phyloP scores from a whole-genome alignment of 192 early-diverging fungal genomes.

The Podila clonocystis region DNA sequence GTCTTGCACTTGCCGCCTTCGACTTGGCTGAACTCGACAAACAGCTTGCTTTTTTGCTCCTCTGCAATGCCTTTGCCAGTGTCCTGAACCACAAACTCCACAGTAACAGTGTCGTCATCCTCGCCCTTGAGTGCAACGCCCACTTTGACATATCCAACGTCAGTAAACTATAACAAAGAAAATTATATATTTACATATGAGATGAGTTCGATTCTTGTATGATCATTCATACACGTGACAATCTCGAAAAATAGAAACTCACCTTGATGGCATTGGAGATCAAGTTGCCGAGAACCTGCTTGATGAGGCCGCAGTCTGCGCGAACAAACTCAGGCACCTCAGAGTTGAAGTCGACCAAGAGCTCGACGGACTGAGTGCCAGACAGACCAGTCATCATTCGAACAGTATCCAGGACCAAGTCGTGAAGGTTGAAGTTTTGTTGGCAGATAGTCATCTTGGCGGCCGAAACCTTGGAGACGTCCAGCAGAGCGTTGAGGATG shows the following conservation, averaged over 20 bases:
- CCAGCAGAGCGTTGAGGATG: constrained; percentile 41
- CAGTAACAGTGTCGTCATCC: constrained; percentile 47
- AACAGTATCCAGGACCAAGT: constrained; percentile 44
- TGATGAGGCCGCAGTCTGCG: constrained; percentile 42
- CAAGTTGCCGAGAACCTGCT: constrained; percentile 44
- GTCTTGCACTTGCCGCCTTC: constrained; percentile 50
- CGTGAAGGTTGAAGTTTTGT: constrained; percentile 51
- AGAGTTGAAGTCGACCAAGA: constrained; percentile 41
- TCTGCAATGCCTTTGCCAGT: constrained; percentile 47
- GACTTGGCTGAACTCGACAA: constrained; percentile 48
- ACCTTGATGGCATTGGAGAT: constrained; percentile 53
- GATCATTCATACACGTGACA: too few relatives aligned
- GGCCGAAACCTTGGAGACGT: constrained; percentile 50
- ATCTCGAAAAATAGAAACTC: neutral
- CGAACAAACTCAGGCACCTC: constrained; percentile 47
- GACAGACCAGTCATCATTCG: constrained; percentile 51
- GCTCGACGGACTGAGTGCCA: constrained; percentile 44
- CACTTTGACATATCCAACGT: constrained; percentile 48
- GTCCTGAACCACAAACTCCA: constrained; percentile 51
- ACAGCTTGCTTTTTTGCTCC: constrained; percentile 49
- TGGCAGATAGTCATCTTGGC: constrained; percentile 50
- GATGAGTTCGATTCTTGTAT: too few relatives aligned
- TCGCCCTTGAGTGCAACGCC: constrained; percentile 47
- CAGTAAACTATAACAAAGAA: constrained; percentile 21
- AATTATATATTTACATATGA: too few relatives aligned